phyloP scores from a whole-genome alignment of 768 basidiomycete genomes.

The Boletus subcaerulescens region DNA sequence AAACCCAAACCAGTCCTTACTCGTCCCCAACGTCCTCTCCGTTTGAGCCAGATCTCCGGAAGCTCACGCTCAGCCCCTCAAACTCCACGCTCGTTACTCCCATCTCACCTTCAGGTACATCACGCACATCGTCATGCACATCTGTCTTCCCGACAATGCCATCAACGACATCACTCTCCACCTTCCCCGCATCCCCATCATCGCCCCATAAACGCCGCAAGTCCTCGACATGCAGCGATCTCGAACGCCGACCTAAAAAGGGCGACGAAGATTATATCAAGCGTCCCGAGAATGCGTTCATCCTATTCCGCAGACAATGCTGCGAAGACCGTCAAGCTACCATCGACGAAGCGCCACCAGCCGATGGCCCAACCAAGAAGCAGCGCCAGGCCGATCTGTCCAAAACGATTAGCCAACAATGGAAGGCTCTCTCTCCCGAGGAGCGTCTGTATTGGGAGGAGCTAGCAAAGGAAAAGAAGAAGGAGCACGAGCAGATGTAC shows the following conservation, averaged over 20 bases:
- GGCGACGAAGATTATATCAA: slow-evolving; percentile 84
- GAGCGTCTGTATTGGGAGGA: slow-evolving; percentile 75
- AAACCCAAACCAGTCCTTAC: slow-evolving; percentile 51
- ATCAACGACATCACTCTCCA: slow-evolving; percentile 31
- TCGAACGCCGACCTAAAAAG: slow-evolving; percentile 53
- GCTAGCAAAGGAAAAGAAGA: slow-evolving; percentile 74
- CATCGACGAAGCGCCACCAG: slow-evolving; percentile 42
- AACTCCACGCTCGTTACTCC: slow-evolving; percentile 40
- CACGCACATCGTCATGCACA: slow-evolving; percentile 36
- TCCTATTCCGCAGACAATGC: slow-evolving; percentile 77
- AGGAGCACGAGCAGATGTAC: slow-evolving; percentile 71
- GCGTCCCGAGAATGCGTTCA: slow-evolving; percentile 82
- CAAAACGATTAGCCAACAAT: slow-evolving; percentile 79
- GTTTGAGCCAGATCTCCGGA: slow-evolving; percentile 66
- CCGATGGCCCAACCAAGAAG: slow-evolving; percentile 54
- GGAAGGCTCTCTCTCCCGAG: slow-evolving; percentile 64
- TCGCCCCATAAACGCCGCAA: slow-evolving; percentile 51
- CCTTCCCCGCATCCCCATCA: slow-evolving; percentile 33
- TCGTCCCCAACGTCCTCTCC: slow-evolving; percentile 67
- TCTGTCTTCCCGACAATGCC: slow-evolving; percentile 42
- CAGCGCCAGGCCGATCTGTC: slow-evolving; percentile 77
- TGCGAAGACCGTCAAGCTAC: slow-evolving; percentile 67
- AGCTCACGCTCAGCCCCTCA: slow-evolving; percentile 44
- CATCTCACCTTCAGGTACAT: slow-evolving; percentile 27
- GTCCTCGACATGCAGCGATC: slow-evolving; percentile 42